phyloP scores from a whole-genome alignment of 495 filamentous ascomycete species.

The Podospora pseudoanserina region DNA sequence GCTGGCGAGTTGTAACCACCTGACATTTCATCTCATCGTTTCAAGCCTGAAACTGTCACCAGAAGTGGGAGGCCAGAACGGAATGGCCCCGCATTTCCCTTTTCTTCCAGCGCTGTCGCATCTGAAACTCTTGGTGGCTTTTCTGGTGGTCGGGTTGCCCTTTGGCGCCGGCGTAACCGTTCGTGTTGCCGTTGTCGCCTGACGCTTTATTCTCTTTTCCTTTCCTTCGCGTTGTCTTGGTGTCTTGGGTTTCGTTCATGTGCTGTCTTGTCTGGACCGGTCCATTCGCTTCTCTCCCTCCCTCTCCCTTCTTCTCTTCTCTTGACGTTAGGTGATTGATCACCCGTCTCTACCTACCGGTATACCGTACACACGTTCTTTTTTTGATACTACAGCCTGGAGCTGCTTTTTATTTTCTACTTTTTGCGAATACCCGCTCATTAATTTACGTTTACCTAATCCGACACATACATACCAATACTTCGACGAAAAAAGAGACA shows the following conservation, averaged over 20 bases:
- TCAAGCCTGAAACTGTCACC: slow-evolving; percentile 9
- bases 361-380: slow-evolving; percentile 1
- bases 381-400: not conserved
- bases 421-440: not conserved
- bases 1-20: not conserved
- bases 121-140: not conserved
- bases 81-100: not conserved
- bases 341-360: not conserved
- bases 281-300: not conserved
- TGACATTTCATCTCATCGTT: not conserved
- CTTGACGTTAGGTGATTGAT: not conserved
- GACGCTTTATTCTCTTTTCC: not conserved
- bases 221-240: not conserved
- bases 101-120: not conserved
- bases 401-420: not conserved
- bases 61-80: not conserved
- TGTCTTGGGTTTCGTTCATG: not conserved
- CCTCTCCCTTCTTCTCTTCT: not conserved
- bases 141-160: not conserved
- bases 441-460: not conserved
- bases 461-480: not conserved
- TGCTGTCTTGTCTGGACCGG: not conserved
- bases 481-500: not conserved
- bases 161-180: not conserved
- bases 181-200: not conserved